phyloP scores from a whole-genome alignment of 768 basidiomycete genomes.

The Termitomyces sp. region DNA sequence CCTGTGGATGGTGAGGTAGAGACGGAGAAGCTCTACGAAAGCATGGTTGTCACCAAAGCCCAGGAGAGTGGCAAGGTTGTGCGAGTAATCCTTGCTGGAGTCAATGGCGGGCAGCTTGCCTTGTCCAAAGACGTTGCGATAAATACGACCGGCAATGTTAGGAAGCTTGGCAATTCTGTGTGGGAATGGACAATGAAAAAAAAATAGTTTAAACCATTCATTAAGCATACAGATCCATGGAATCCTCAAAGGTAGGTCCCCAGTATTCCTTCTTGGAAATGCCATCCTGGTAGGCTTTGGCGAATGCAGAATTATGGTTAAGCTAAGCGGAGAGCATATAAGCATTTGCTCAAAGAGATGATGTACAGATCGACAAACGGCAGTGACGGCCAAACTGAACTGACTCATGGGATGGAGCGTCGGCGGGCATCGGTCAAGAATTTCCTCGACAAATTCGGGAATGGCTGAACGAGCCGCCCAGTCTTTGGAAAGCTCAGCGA shows the following conservation, averaged over 20 bases:
- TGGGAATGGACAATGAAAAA: conserved; percentile 4
- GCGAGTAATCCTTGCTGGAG: conserved; percentile 77
- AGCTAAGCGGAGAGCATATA: conserved; percentile 38
- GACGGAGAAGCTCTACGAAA: conserved; percentile 91
- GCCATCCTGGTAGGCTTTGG: conserved; percentile 90
- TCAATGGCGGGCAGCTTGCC: conserved; percentile 90
- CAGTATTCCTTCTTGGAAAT: conserved; percentile 96
- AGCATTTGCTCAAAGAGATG: background rate
- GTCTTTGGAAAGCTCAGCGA: conserved; percentile 79
- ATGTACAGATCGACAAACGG: conserved; percentile 41
- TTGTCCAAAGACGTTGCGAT: conserved; percentile 80
- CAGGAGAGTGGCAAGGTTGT: conserved; percentile 85
- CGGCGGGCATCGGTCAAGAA: conserved; percentile 88
- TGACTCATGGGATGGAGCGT: conserved; percentile 99
- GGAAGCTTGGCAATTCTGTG: conserved; percentile 91
- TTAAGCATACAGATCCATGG: conserved; percentile 69
- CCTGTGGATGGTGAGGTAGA: conserved; percentile 98
- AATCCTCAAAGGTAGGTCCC: conserved; percentile 88
- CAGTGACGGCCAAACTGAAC: conserved; percentile 94
- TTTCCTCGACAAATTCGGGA: conserved; percentile 94
- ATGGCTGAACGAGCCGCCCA: conserved; percentile 93
- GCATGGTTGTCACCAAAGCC: conserved; percentile 85
- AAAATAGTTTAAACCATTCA: background rate
- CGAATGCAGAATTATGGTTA: conserved; percentile 95
- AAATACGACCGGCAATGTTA: conserved; percentile 92